Conservation (phyloP, 148 eudicot species). For the Rhododendron simsii region DNA sequence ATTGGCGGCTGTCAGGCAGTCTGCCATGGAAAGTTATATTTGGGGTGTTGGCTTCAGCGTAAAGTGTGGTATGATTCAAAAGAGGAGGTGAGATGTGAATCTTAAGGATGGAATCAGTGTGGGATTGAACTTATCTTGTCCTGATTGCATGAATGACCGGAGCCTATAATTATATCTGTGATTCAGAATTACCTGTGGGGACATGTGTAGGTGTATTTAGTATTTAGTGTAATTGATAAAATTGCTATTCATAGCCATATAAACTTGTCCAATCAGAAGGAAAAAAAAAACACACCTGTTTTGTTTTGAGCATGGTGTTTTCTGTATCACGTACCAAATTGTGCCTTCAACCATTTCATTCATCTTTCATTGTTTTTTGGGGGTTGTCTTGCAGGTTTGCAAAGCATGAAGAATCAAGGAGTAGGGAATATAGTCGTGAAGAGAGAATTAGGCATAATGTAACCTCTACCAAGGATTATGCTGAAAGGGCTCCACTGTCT, state of each 20-base stretch:
- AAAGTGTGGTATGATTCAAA: not conserved
- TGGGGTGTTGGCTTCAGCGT: not conserved
- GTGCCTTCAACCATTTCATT: not conserved
- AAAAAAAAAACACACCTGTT: not conserved
- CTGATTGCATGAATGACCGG: not conserved
- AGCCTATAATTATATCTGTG: not conserved
- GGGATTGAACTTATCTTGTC: not conserved
- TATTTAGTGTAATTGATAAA: not conserved
- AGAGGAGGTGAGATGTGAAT: not conserved
- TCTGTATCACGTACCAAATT: not conserved
- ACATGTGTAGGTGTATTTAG: not conserved
- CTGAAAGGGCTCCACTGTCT: slow-evolving; percentile 50
- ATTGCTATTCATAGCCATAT: not conserved
- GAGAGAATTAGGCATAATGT: slow-evolving; percentile 29
- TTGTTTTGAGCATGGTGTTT: not conserved
- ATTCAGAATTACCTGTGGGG: not conserved
- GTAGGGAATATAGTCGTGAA: slow-evolving; percentile 45
- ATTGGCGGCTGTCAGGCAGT: not conserved
- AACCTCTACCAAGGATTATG: slow-evolving; percentile 41
- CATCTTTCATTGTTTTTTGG: not conserved
- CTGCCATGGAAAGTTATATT: not conserved
- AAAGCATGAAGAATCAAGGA: slow-evolving; percentile 59
- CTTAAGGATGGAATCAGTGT: not conserved
- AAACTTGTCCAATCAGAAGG: not conserved
- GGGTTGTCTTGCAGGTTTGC: slow-evolving; percentile 41